These are phyloP conservation scores for Chytriomyces confervae DNA, from an alignment of 192 early-diverging fungal genomes.

Conservation along the genomic window DNA sequence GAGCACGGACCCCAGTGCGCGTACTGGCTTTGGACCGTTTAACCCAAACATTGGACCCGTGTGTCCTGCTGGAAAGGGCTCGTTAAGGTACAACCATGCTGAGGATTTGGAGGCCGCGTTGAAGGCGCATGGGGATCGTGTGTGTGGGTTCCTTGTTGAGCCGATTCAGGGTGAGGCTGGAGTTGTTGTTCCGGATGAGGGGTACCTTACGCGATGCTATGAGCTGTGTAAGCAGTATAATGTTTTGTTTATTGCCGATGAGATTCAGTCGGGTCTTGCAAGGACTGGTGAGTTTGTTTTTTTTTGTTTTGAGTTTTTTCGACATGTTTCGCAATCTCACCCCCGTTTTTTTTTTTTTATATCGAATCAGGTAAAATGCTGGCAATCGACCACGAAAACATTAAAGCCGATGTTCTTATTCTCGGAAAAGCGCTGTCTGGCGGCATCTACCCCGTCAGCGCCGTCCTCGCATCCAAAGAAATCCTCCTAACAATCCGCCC, in stretches of 20 bases:
- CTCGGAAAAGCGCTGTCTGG: slow-evolving; percentile 97
- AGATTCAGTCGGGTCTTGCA: slow-evolving; percentile 96
- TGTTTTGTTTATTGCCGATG: slow-evolving; percentile 96
- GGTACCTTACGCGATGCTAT: slow-evolving; percentile 85
- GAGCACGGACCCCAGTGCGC: slow-evolving; percentile 89
- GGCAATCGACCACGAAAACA: slow-evolving; percentile 89
- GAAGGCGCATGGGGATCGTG: slow-evolving; percentile 78
- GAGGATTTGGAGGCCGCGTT: slow-evolving; percentile 89
- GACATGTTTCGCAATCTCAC: too few species aligned
- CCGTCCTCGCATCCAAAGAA: slow-evolving; percentile 82
- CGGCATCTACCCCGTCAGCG: slow-evolving; percentile 95
- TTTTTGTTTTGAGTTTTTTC: too few species aligned
- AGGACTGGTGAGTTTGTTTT: slow-evolving; percentile 59
- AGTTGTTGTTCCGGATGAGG: slow-evolving; percentile 91
- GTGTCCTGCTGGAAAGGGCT: slow-evolving; percentile 73
- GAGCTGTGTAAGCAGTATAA: slow-evolving; percentile 98
- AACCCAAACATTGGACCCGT: slow-evolving; percentile 83
- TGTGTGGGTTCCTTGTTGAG: slow-evolving; percentile 95
- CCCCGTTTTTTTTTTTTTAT: too few species aligned
- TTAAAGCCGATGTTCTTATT: slow-evolving; percentile 92
- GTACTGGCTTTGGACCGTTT: slow-evolving; percentile 91
- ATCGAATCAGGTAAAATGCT: slow-evolving; percentile 68
- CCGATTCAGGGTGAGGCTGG: slow-evolving; percentile 99
- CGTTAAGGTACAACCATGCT: slow-evolving; percentile 82
- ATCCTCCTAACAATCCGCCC: slow-evolving; percentile 59